Evolutionary conservation across 768 basidiomycete species (phyloP).

Genomic region (Pholiota molesta): DNA sequence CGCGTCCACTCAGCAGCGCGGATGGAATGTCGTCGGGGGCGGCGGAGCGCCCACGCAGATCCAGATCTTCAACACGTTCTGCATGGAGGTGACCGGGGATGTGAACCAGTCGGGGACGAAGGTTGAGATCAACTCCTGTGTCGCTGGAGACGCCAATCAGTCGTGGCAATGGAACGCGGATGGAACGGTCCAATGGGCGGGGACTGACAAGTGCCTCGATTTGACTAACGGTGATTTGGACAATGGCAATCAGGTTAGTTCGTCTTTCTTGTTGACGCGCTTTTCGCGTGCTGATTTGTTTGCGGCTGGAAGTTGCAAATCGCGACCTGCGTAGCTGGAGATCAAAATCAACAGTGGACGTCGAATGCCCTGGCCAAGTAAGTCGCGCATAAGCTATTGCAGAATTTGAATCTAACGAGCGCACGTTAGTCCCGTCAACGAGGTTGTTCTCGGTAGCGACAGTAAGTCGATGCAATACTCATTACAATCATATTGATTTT

Average conservation of each 20-base stretch:
- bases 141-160: not conserved
- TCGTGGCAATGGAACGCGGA: constrained; percentile 9
- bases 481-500: too few species aligned
- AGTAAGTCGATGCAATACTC: not conserved
- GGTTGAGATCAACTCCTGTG: constrained; percentile 2
- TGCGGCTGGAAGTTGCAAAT: not conserved
- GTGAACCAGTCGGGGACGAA: not conserved
- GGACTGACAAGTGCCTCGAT: constrained; percentile 3
- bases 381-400: not conserved
- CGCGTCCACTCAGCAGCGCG: not conserved
- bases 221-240: constrained; percentile 1
- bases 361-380: constrained; percentile 3
- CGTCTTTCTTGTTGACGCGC: not conserved
- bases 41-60: not conserved
- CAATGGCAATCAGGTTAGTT: constrained; percentile 5
- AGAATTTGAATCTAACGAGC: too few species aligned
- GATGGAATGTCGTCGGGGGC: not conserved
- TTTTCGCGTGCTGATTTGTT: not conserved
- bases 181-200: not conserved
- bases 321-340: not conserved
- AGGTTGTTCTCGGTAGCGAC: not conserved
- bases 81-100: not conserved
- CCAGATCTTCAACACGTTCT: constrained; percentile 3
- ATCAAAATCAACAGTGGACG: constrained; percentile 7
- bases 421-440: not conserved